Evolutionary conservation across 78 protist species (phyloP).

Genomic region (Dictyostelium brefeldianum): DNA sequence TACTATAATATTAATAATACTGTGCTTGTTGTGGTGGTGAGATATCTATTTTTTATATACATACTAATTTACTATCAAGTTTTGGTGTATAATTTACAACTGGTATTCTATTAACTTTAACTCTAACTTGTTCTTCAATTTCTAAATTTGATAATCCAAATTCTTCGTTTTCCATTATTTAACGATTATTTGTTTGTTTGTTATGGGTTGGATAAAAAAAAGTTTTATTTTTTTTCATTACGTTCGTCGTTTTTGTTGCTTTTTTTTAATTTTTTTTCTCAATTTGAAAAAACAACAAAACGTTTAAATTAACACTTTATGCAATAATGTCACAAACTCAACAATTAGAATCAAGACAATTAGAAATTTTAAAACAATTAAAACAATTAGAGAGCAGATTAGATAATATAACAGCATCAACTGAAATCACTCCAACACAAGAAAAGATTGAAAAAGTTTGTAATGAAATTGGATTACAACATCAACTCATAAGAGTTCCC

Average conservation of each 20-base stretch:
- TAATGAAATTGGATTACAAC: conserved; percentile 4
- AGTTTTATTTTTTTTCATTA: not conserved
- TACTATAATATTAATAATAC: not conserved
- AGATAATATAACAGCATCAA: conserved; percentile 10
- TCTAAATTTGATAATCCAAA: conserved; percentile 36
- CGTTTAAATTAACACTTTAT: too few species aligned
- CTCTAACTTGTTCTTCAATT: not conserved
- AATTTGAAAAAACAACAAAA: not conserved
- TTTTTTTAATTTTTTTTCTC: not conserved
- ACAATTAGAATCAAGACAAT: conserved; percentile 23
- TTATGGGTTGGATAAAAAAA: too few species aligned
- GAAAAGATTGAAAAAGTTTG: conserved; percentile 4
- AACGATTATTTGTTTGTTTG: not conserved
- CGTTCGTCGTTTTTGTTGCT: not conserved
- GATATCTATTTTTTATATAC: conserved; percentile 7
- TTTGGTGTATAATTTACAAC: conserved; percentile 46
- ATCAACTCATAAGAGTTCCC: conserved; percentile 55
- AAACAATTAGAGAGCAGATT: not conserved
- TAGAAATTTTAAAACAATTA: not conserved
- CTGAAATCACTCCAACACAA: conserved; percentile 20
- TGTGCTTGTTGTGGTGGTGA: too few species aligned
- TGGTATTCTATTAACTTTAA: conserved; percentile 29
- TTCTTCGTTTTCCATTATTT: conserved; percentile 45
- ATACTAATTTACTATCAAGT: conserved; percentile 35
- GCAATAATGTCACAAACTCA: not conserved